Percentiles rank a stretch among this genome's conserved stretches.
These are phyloP conservation scores for Raphidocelis subcapitata DNA, from an alignment of 139 green algal species.

Conservation along the genomic window DNA sequence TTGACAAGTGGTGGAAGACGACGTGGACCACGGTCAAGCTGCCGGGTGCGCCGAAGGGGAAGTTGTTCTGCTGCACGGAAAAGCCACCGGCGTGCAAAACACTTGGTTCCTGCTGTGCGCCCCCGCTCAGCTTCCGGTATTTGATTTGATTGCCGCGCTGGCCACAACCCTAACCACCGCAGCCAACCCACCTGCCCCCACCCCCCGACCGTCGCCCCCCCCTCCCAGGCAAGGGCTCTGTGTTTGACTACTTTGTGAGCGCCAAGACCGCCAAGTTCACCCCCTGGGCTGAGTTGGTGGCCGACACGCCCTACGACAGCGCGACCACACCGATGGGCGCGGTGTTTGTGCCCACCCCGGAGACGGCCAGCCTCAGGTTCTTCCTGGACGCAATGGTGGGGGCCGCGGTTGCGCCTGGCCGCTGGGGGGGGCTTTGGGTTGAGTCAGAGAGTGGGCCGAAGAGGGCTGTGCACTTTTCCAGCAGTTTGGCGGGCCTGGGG, in stretches of 20 bases:
- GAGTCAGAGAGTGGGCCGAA: no score
- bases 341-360: conserved; percentile 86
- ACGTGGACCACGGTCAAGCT: conserved; percentile 83
- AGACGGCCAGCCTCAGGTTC: conserved; percentile 80
- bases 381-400: conserved; percentile 83
- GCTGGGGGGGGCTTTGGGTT: no score
- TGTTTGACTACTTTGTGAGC: conserved; percentile 91
- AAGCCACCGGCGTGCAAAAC: no score
- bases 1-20: conserved; percentile 92
- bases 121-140: no score
- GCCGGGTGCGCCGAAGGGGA: conserved; percentile 35
- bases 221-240: conserved; percentile 65
- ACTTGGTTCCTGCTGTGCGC: no score
- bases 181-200: no score
- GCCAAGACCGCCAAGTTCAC: conserved; percentile 84
- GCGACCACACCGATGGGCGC: conserved; percentile 22
- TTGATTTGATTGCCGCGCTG: no score
- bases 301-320: conserved; percentile 74
- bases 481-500: no score
- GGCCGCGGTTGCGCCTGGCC: not conserved
- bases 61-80: no score
- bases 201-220: no score
- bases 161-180: no score
- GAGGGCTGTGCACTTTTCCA: no score
- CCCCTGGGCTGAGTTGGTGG: conserved; percentile 82